phyloP scores from a whole-genome alignment of 2,329 filamentous ascomycete species.

The Akanthomyces muscarius region DNA sequence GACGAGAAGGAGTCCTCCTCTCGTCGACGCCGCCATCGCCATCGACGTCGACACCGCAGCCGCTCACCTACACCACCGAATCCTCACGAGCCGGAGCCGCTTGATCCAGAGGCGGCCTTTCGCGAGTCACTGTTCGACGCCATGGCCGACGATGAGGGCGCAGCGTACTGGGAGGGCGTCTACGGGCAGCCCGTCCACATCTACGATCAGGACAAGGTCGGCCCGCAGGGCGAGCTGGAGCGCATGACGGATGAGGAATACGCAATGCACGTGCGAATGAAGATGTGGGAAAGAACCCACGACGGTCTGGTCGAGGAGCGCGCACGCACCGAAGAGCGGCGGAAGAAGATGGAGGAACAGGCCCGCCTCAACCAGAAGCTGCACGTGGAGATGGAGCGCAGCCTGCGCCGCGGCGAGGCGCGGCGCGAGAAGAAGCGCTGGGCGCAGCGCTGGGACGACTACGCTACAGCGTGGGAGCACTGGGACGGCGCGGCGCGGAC shows the following conservation, averaged over 20 bases:
- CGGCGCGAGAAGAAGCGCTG: constrained; percentile 53
- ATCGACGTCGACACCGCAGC: constrained; percentile 26
- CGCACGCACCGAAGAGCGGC: constrained; percentile 54
- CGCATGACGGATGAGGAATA: constrained; percentile 93
- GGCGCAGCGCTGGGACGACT: constrained; percentile 60
- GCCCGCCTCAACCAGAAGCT: constrained; percentile 49
- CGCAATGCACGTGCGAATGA: constrained; percentile 72
- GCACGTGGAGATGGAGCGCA: constrained; percentile 63
- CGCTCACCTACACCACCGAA: constrained; percentile 46
- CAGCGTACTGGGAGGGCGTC: constrained; percentile 91
- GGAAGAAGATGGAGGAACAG: constrained; percentile 47
- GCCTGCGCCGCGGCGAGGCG: constrained; percentile 62
- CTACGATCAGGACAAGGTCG: constrained; percentile 53
- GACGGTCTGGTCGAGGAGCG: constrained; percentile 77
- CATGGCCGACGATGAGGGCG: constrained; percentile 93
- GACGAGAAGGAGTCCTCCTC: constrained; percentile 4
- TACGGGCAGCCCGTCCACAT: constrained; percentile 92
- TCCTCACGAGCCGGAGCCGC: constrained; percentile 41
- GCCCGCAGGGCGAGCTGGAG: constrained; percentile 59
- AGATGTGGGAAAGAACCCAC: constrained; percentile 96
- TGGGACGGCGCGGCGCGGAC: constrained; percentile 43
- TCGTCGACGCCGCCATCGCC: constrained; percentile 28
- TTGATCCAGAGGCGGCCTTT: constrained; percentile 74
- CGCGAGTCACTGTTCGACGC: constrained; percentile 94
- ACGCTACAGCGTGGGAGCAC: constrained; percentile 58